These are phyloP conservation scores for Geosmithia putterillii DNA, from an alignment of 2,329 filamentous ascomycete genomes.

Conservation along the genomic window DNA sequence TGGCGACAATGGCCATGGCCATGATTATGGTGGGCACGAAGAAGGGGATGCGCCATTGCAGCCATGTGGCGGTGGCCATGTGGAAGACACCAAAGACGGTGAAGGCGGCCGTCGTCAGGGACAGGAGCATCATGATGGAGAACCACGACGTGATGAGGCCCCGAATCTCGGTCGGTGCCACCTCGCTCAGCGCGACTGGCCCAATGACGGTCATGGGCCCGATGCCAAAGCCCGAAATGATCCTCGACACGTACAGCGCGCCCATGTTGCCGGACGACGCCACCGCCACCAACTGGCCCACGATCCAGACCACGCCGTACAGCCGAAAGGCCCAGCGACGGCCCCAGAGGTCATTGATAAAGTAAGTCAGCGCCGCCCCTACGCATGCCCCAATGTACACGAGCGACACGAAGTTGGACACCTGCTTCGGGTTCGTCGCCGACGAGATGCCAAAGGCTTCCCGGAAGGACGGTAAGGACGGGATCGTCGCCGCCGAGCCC, in stretches of 20 bases:
- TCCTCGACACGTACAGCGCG: slow-evolving; percentile 20
- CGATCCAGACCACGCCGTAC: slow-evolving; percentile 19
- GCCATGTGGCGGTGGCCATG: slow-evolving; percentile 8
- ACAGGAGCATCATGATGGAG: slow-evolving; percentile 20
- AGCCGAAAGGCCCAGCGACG: slow-evolving; percentile 24
- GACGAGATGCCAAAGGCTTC: slow-evolving; percentile 14
- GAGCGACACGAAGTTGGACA: slow-evolving; percentile 23
- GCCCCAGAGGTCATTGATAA: slow-evolving; percentile 23
- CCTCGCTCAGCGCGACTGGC: slow-evolving; percentile 23
- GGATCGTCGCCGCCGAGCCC: slow-evolving; percentile 11
- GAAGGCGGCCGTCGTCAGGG: slow-evolving; percentile 16
- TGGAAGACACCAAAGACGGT: slow-evolving; percentile 20
- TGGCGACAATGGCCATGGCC: slow-evolving; percentile 10
- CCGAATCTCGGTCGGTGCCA: slow-evolving; percentile 23
- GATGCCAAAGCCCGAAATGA: slow-evolving; percentile 23
- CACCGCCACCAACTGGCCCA: slow-evolving; percentile 19
- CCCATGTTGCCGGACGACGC: slow-evolving; percentile 10
- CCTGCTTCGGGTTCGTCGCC: slow-evolving; percentile 5
- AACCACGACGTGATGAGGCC: slow-evolving; percentile 24
- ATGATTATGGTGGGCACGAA: slow-evolving; percentile 12
- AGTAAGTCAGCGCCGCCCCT: slow-evolving; percentile 19
- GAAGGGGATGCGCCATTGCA: slow-evolving; percentile 16
- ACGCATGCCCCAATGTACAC: slow-evolving; percentile 12
- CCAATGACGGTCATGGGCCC: slow-evolving; percentile 23
- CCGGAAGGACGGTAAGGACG: slow-evolving; percentile 21